Conservation (phyloP, 75 land plant genomes). For the Gnetum montanum region DNA sequence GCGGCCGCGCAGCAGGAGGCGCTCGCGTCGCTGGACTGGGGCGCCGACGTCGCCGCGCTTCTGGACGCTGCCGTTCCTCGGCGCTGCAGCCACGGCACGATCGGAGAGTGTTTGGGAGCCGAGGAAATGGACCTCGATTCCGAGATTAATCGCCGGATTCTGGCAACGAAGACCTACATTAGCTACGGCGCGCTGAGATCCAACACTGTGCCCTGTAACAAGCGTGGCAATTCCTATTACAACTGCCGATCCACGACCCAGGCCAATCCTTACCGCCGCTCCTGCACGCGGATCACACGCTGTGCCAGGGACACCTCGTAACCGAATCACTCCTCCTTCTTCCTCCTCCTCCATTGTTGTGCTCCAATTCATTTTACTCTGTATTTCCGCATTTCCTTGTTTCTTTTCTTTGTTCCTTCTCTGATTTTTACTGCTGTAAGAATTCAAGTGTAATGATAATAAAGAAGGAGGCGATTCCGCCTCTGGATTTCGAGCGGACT, state of each 20-base stretch:
- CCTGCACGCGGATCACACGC: conserved; percentile 25
- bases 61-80: not conserved
- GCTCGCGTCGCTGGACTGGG: not conserved
- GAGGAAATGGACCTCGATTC: conserved; percentile 33
- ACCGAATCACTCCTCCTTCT: not conserved
- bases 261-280: conserved; percentile 23
- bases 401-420: no score
- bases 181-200: conserved; percentile 31
- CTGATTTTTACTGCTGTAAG: no score
- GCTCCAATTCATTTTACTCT: not conserved
- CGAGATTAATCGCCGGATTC: conserved; percentile 27
- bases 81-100: conserved; percentile 6
- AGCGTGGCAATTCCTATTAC: conserved; percentile 31
- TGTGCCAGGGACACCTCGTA: conserved; percentile 12
- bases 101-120: conserved; percentile 17
- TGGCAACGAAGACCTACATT: conserved; percentile 24
- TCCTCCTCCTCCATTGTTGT: not conserved
- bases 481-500: no score
- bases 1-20: no score
- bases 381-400: no score
- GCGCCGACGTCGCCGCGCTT: not conserved
- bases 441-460: no score
- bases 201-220: conserved; percentile 25
- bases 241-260: conserved; percentile 18
- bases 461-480: no score